phyloP scores from a whole-genome alignment of 2,329 filamentous ascomycete genomes.

The Diaporthe aspalathi region DNA sequence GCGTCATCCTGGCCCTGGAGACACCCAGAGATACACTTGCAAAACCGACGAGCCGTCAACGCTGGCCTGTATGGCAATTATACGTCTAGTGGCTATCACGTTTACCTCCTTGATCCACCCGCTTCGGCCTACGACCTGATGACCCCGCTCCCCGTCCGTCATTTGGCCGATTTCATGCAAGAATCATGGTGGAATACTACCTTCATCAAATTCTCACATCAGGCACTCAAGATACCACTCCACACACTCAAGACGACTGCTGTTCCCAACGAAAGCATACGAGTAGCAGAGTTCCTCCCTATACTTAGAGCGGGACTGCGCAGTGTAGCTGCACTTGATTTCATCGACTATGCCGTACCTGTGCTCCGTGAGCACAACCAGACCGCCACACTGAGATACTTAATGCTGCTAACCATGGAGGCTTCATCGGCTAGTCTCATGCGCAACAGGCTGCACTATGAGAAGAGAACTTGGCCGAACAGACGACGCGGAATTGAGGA shows the following conservation, averaged over 20 bases:
- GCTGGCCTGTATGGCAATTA: not conserved
- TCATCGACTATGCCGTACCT: not conserved
- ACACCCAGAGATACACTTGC: not conserved
- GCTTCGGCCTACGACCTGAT: not conserved
- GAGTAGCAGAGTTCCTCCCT: not conserved
- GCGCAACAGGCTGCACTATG: slow-evolving; percentile 11
- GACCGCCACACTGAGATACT: not conserved
- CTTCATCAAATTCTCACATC: not conserved
- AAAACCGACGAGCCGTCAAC: not conserved
- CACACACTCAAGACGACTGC: not conserved
- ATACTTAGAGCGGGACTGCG: not conserved
- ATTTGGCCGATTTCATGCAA: not conserved
- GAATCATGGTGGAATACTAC: not conserved
- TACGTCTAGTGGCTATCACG: not conserved
- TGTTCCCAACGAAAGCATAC: not conserved
- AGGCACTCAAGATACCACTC: slow-evolving; percentile 12
- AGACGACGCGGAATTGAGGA: not conserved
- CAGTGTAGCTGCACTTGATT: not conserved
- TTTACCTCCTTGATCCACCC: not conserved
- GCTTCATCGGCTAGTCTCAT: not conserved
- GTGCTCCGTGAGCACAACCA: not conserved
- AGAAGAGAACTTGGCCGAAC: slow-evolving; percentile 9
- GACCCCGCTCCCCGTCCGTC: not conserved
- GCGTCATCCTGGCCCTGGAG: not conserved
- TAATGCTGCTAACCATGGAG: not conserved